Base-by-base conservation (phyloP, 2,329 filamentous ascomycete genomes). In the Diaporthe sp. region DNA sequence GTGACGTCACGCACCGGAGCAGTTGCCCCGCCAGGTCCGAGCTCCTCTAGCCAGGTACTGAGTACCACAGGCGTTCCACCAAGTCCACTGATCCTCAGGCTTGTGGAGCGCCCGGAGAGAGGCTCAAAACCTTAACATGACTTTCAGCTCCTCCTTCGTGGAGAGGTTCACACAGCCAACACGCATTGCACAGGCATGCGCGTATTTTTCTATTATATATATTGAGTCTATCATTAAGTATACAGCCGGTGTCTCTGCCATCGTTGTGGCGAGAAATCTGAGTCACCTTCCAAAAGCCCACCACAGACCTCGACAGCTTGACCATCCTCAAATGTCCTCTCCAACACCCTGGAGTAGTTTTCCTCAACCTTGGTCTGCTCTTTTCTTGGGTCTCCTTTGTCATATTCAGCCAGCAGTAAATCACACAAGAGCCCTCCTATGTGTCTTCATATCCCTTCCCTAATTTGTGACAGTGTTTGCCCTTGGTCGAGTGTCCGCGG, bases 1-100 rank as follows among this genome's bases (percentile, higher is more conserved):
- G 65, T 70, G 65, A 70, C 65, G 49, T 70, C 65, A 70, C 7
- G 3, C 3, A 3, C 65, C 65, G 47, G 65, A 55, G 65, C 65
- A 55, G 13, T 42, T 70, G 47, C 63, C 63, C 63, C 63, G 63
- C 63, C 4, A n/a, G 31, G 44, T 31, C 63, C 39, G 47, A 65
- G 60, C 60, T 20, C 25, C n/a, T 28, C 31, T 39, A 22, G 28
- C 7, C n/a, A 53, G 51, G 13, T 3, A 31, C 31, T 1, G 34
- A 34, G 34, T 34, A 34, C 31, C 4, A 34, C 4, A 4, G 34
- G 34, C 8, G 0, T 34, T 5, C 55, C 28, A 20, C 9, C 2
- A 37, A 13, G 2, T 12, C 28, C 20, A 25, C 65, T 28, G 44
- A 68, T 68, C 47, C 9, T 39, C 34, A 39, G 12, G 28, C 31